Base-by-base conservation (phyloP, 768 basidiomycete genomes). In the Serendipita sp. region DNA sequence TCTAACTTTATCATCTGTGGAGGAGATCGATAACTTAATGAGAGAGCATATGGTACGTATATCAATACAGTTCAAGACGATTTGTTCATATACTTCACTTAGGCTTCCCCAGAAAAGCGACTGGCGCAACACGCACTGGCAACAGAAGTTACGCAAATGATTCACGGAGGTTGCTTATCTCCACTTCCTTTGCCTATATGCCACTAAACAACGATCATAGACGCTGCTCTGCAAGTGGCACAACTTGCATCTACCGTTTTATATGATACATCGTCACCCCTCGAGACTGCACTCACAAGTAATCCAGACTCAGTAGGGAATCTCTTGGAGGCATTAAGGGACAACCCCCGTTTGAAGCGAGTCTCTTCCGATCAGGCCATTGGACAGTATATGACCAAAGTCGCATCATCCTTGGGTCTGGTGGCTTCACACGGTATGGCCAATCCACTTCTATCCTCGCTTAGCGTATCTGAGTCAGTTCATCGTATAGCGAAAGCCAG, bases 1-100 rank as follows among this genome's bases (percentile, higher is more conserved):
- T 68, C 89, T 98, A 68, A 94, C 92, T 2, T 78, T 96, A 46
- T 75, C 94, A 35, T 75, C 86, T 0, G 69, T 80, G 11, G 73
- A 79, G 15, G 73, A 81, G 65, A 85, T 96, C 51, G 73, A 79
- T 1, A 74, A 77, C 1, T 71, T 86, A 3, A 75, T 92, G 72
- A 69, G 74, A 8, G 73, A 75, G 1, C 94, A 96, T 71, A 69
- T 71, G 63, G 89, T 89, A 67, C 65, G 70, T 65, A 18, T 45
- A 35, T 41, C 38, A 63, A 45, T 44, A n/a, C 1, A 58, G 3
- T 18, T 16, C 4, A 3, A 38, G 13, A 41, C 5, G 5, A 13
- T 5, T 13, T 7, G 41, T 13, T 41, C 41, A 41, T 41, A 7
- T 41, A 13, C 13, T 41, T 41, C 64, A 7, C 44, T 2, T 64